Percentiles rank a stretch among this genome's conserved stretches.
These are phyloP conservation scores for Colletotrichum euphorbiae DNA, from an alignment of 2,329 filamentous ascomycete genomes.

Conservation along the genomic window DNA sequence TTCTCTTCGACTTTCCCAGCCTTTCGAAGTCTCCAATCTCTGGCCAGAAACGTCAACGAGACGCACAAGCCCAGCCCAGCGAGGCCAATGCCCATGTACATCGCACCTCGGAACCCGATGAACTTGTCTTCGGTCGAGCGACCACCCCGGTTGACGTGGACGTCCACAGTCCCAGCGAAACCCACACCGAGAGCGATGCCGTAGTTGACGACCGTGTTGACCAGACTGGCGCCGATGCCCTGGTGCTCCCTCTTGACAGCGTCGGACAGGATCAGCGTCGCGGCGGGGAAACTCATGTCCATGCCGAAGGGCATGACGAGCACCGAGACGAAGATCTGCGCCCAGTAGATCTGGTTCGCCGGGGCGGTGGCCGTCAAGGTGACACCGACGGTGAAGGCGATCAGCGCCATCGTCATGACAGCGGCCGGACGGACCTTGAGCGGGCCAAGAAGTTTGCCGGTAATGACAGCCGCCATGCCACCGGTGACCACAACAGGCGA, in stretches of 20 bases:
- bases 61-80: constrained; percentile 26
- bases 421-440: constrained; percentile 49
- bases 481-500: constrained; percentile 58
- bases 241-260: constrained; percentile 58
- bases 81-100: constrained; percentile 57
- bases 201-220: constrained; percentile 76
- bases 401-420: constrained; percentile 59
- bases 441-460: constrained; percentile 56
- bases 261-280: constrained; percentile 70
- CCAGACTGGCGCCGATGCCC: constrained; percentile 63
- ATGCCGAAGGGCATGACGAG: constrained; percentile 72
- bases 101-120: constrained; percentile 51
- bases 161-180: constrained; percentile 73
- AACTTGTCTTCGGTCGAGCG: constrained; percentile 45
- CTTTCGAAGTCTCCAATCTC: constrained; percentile 32
- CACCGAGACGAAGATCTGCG: constrained; percentile 68
- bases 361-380: constrained; percentile 61
- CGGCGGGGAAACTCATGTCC: constrained; percentile 75
- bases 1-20: not conserved
- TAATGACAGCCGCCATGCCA: constrained; percentile 57
- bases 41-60: constrained; percentile 25
- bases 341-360: constrained; percentile 71
- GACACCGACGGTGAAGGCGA: constrained; percentile 57
- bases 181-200: constrained; percentile 74
- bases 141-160: constrained; percentile 46